Base-by-base conservation (phyloP, 768 basidiomycete species). In the Boletus pseudo-olivaceus region DNA sequence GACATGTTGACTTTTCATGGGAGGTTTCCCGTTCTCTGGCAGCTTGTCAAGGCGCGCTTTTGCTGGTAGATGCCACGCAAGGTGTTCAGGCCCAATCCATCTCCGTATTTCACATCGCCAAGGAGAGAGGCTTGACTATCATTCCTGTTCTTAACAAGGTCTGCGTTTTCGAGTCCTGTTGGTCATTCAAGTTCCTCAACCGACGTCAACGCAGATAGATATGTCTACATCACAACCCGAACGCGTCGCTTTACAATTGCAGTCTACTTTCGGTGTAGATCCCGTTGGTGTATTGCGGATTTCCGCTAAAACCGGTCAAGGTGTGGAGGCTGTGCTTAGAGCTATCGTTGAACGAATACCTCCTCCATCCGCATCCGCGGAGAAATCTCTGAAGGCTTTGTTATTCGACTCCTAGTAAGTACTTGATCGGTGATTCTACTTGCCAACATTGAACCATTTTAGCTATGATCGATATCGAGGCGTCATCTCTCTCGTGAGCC, bases 1-100 rank as follows among this genome's bases (percentile, higher is more conserved):
- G 97, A 2, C 97, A 99, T 72, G 97, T 98, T 35, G 97, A 99
- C 75, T 99, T 99, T 72, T 82, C 92, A 54, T 97, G 93, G 85
- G 96, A 98, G 71, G 93, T 99, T 33, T 88, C 93, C 15, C 82
- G 97, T 45, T 93, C 91, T 27, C 73, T 98, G 38, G 87, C 93
- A 4, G 93, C 96, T 32, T 97, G 90, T 60, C 91, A 99, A 74
- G 97, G 97, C 9, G 96, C 92, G 10, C 68, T 86, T 39, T 68
- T 86, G 35, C 73, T 98, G 62, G 94, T 98, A 3, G 97, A 99
- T 66, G 92, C 93, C n/a, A 93, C 91, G 49, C 95, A 96, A 75
- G 97, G 97, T 17, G 86, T 99, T 8, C 97, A 99, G 72, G 97
- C 97, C 0, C 97, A 99, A 72, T 93, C 95, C 14, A 84, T 99